phyloP scores from a whole-genome alignment of 257 asterid genomes.

The Misopates orontium region DNA sequence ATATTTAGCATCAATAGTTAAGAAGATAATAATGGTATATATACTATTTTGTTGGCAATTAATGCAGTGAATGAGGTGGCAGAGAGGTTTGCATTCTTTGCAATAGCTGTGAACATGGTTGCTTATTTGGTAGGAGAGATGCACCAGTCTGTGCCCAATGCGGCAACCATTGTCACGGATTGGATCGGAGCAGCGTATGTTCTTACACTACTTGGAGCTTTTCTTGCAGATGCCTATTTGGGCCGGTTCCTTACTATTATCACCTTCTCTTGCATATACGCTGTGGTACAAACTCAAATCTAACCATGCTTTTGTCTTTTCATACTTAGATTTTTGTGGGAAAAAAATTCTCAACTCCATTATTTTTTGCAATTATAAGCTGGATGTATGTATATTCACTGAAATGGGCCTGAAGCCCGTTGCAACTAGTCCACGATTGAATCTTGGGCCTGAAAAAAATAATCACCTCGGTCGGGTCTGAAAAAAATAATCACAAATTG shows the following conservation, averaged over 20 bases:
- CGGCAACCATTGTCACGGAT: constrained; percentile 80
- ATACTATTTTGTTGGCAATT: constrained; percentile 5
- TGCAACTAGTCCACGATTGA: too few relatives aligned
- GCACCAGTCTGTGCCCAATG: constrained; percentile 66
- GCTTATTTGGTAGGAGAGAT: constrained; percentile 57
- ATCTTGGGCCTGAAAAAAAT: too few relatives aligned
- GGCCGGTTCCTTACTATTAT: constrained; percentile 80
- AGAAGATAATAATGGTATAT: background rate
- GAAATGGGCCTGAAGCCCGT: too few relatives aligned
- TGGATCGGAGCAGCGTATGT: constrained; percentile 91
- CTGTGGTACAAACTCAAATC: constrained; percentile 24
- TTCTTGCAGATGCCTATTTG: constrained; percentile 74
- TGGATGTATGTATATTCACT: too few relatives aligned
- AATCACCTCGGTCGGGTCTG: too few relatives aligned
- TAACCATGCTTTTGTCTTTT: too few relatives aligned
- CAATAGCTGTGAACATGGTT: constrained; percentile 77
- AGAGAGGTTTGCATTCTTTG: constrained; percentile 81
- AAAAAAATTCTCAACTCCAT: too few relatives aligned
- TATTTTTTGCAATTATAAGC: too few relatives aligned
- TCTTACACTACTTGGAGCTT: constrained; percentile 76
- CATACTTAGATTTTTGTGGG: too few relatives aligned
- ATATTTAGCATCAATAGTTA: too few relatives aligned
- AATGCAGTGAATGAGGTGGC: constrained; percentile 71
- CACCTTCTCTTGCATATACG: constrained; percentile 67
- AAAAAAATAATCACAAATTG: too few relatives aligned